Conservation (phyloP, 2,329 filamentous ascomycete species). For the Exophiala spinifera region DNA sequence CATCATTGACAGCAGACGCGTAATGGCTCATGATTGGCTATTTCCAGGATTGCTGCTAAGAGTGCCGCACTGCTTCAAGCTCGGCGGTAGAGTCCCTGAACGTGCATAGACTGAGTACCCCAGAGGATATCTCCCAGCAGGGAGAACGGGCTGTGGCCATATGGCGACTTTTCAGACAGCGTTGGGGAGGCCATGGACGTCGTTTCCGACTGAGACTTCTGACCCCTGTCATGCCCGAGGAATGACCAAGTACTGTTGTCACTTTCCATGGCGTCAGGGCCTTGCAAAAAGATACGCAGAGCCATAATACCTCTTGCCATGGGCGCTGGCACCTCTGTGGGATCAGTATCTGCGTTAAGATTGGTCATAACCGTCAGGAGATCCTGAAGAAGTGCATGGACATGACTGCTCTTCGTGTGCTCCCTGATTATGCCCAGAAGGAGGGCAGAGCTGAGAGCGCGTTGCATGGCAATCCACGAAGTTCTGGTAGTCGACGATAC, state of each 20-base stretch:
- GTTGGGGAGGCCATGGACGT: background rate
- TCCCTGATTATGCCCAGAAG: constrained; percentile 2
- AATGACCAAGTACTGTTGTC: background rate
- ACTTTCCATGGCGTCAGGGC: background rate
- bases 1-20: too few relatives aligned
- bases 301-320: background rate
- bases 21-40: too few relatives aligned
- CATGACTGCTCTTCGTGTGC: background rate
- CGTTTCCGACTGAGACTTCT: background rate
- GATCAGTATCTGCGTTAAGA: background rate
- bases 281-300: background rate
- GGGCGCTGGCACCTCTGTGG: background rate
- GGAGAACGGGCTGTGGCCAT: background rate
- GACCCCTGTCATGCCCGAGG: background rate
- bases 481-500: background rate
- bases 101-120: background rate
- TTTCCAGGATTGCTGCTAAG: too few relatives aligned
- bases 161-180: background rate
- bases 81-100: background rate
- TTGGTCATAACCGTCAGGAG: background rate
- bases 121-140: background rate
- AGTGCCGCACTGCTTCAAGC: background rate
- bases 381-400: background rate
- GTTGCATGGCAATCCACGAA: constrained; percentile 1
- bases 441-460: background rate